Conservation (phyloP, 495 filamentous ascomycete genomes). For the Xylaria telfairii region DNA sequence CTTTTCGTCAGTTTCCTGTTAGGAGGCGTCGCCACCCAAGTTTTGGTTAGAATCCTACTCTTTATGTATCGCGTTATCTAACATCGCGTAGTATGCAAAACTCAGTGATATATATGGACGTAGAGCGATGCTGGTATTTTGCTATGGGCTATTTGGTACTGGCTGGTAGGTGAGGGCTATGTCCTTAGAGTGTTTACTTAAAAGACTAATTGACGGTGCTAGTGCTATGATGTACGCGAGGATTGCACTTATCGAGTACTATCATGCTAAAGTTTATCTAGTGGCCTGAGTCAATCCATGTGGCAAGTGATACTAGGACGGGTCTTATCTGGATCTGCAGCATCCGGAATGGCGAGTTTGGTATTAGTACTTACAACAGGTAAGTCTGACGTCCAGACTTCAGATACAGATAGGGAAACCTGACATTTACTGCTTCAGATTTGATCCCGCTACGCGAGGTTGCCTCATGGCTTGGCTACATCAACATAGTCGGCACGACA, state of each 20-base stretch:
- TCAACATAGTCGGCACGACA: slow-evolving; percentile 68
- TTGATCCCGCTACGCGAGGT: slow-evolving; percentile 71
- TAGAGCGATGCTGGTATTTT: slow-evolving; percentile 46
- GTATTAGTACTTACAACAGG: slow-evolving; percentile 68
- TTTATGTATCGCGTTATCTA: background rate
- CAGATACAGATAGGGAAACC: background rate
- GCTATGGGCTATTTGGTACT: slow-evolving; percentile 50
- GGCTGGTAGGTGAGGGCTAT: slow-evolving; percentile 46
- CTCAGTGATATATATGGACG: slow-evolving; percentile 59
- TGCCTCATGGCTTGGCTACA: slow-evolving; percentile 68
- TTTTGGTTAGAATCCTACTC: slow-evolving; percentile 50
- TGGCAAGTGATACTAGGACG: slow-evolving; percentile 63
- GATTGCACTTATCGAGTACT: slow-evolving; percentile 43
- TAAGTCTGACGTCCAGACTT: slow-evolving; percentile 32
- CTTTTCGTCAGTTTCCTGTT: slow-evolving; percentile 69
- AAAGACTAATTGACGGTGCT: slow-evolving; percentile 47
- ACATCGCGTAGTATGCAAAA: slow-evolving; percentile 48
- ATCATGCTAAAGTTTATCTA: slow-evolving; percentile 30
- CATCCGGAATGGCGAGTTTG: slow-evolving; percentile 62
- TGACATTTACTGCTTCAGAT: slow-evolving; percentile 44
- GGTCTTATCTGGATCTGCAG: slow-evolving; percentile 64
- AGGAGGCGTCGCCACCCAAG: slow-evolving; percentile 64
- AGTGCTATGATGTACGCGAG: slow-evolving; percentile 54
- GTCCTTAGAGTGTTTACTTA: slow-evolving; percentile 44
- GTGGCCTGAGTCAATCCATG: slow-evolving; percentile 58